A percentile compares a stretch with the other conserved stretches of the same genome.
Evolutionary conservation across 169 alveolate species (phyloP).

Genomic region (Eimeria necatrix): DNA sequence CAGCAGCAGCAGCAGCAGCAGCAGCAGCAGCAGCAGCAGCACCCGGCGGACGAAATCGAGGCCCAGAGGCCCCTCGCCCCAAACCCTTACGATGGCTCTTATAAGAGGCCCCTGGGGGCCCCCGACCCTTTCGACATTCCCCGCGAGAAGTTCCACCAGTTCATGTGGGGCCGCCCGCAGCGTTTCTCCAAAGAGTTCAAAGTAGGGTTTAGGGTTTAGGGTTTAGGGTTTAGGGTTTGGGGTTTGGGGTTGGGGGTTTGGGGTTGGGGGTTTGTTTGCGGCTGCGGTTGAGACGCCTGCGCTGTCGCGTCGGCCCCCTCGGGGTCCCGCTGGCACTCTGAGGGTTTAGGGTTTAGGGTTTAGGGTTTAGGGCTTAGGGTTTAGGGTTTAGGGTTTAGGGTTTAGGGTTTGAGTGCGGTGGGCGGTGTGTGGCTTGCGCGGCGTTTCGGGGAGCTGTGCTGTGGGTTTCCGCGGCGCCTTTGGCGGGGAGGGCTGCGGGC

Average conservation of each 20-base stretch:
- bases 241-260: neutral
- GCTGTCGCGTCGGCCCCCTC: too few species aligned
- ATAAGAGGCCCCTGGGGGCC: slow-evolving; percentile 65
- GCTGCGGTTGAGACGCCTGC: too few species aligned
- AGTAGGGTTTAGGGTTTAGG: slow-evolving; percentile 31
- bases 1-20: neutral
- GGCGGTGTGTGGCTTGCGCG: too few species aligned
- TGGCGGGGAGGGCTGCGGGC: too few species aligned
- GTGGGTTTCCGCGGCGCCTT: too few species aligned
- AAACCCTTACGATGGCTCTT: slow-evolving; percentile 65
- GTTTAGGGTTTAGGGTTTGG: neutral
- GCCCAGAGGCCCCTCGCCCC: slow-evolving; percentile 76
- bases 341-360: too few species aligned
- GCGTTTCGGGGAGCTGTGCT: too few species aligned
- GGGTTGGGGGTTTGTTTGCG: too few species aligned
- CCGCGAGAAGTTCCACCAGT: slow-evolving; percentile 68
- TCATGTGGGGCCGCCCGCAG: slow-evolving; percentile 79
- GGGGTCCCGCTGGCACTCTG: too few species aligned
- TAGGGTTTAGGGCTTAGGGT: too few species aligned
- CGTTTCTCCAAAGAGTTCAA: slow-evolving; percentile 77
- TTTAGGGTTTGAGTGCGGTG: too few species aligned
- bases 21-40: slow-evolving; percentile 3
- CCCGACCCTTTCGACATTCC: slow-evolving; percentile 63
- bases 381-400: too few species aligned
- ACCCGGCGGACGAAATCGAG: slow-evolving; percentile 62